Evolutionary conservation across 179 eudicot species (phyloP).

Genomic region (Carnegiea gigantea): DNA sequence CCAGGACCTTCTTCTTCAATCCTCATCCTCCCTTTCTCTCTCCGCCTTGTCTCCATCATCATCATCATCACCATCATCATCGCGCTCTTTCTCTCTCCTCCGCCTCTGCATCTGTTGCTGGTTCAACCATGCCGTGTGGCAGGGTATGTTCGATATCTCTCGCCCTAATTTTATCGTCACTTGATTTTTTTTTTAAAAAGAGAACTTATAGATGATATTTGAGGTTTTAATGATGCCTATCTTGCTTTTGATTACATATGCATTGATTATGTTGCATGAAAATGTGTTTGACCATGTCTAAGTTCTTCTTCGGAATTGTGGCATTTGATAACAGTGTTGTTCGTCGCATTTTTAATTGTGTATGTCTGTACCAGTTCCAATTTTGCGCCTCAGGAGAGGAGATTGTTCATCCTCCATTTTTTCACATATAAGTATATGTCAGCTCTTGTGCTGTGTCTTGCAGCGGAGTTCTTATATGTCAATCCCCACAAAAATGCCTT

Average conservation of each 20-base stretch:
- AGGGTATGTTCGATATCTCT: constrained; percentile 28
- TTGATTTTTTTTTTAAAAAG: not conserved
- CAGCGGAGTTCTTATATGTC: too few species aligned
- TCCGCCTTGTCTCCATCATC: constrained; percentile 11
- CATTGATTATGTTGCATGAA: not conserved
- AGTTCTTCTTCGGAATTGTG: not conserved
- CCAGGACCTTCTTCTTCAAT: constrained; percentile 19
- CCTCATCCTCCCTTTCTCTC: constrained; percentile 14
- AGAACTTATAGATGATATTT: not conserved
- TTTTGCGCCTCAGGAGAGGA: not conserved
- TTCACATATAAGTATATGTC: too few species aligned
- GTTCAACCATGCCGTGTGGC: constrained; percentile 33
- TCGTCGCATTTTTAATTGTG: not conserved
- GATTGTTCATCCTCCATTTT: not conserved
- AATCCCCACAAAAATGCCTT: too few species aligned
- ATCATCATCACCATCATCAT: not conserved
- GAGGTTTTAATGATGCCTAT: not conserved
- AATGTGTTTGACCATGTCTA: not conserved
- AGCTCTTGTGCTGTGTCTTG: too few species aligned
- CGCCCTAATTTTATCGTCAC: not conserved
- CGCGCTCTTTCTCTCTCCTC: not conserved
- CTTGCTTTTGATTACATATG: not conserved
- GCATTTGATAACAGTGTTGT: not conserved
- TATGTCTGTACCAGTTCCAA: not conserved
- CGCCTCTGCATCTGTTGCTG: not conserved